These are phyloP conservation scores for Backusella mclennaniae DNA, from an alignment of 192 early-diverging fungal genomes.

Conservation along the genomic window DNA sequence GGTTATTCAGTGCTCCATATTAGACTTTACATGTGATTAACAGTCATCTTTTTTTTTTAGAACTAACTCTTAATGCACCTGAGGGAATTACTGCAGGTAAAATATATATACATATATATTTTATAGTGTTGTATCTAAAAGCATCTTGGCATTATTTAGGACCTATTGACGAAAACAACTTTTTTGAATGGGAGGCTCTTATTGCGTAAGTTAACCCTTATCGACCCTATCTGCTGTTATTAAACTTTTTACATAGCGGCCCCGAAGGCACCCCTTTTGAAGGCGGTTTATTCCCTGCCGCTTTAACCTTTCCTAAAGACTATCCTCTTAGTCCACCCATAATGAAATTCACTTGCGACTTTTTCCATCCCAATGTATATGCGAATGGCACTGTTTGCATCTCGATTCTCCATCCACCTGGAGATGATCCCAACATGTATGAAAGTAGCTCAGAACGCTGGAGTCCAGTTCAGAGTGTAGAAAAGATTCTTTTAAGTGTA, in stretches of 20 bases:
- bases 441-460: conserved; percentile 95
- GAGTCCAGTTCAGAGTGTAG: conserved; percentile 97
- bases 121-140: too few relatives aligned
- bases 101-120: neutral
- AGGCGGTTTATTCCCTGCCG: conserved; percentile 91
- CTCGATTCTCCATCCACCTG: conserved; percentile 96
- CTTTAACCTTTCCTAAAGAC: conserved; percentile 85
- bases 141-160: conserved; percentile 39
- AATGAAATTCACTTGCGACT: conserved; percentile 95
- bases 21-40: neutral
- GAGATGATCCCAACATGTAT: conserved; percentile 97
- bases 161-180: conserved; percentile 80
- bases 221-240: too few relatives aligned
- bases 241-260: conserved; percentile 50
- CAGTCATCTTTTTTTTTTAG: conserved; percentile 39
- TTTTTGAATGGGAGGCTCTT: conserved; percentile 87
- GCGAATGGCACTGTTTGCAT: conserved; percentile 96
- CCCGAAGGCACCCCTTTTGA: conserved; percentile 94
- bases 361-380: conserved; percentile 98
- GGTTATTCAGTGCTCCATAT: conserved; percentile 39
- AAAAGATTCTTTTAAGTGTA: conserved; percentile 95
- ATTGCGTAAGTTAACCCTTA: conserved; percentile 59
- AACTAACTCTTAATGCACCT: conserved; percentile 85
- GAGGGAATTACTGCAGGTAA: conserved; percentile 90
- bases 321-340: conserved; percentile 94